phyloP scores from a whole-genome alignment of 2,329 filamentous ascomycete genomes.

The Aspergillus hortae region DNA sequence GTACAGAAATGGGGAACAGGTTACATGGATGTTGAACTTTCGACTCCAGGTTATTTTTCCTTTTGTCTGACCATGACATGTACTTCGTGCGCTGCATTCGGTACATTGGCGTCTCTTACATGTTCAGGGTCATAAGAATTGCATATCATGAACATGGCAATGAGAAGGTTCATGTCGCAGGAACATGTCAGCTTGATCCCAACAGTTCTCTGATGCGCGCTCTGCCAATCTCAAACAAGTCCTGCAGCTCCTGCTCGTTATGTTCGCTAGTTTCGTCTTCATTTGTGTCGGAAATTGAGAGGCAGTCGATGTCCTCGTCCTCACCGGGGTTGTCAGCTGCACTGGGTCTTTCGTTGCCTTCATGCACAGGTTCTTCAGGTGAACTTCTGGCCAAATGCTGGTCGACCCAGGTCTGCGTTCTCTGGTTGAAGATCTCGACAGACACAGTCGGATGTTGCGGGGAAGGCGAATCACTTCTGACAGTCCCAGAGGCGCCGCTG shows the following conservation, averaged over 20 bases:
- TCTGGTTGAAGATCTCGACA: background rate
- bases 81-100: too few species aligned
- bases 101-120: too few species aligned
- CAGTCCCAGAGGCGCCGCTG: background rate
- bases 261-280: too few species aligned
- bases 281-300: too few species aligned
- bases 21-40: too few species aligned
- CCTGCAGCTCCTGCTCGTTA: background rate
- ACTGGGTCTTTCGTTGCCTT: too few species aligned
- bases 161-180: too few species aligned
- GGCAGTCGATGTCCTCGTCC: background rate
- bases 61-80: too few species aligned
- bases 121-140: too few species aligned
- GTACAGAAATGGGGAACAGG: constrained; percentile 13
- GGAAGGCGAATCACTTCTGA: background rate
- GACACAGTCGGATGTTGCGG: background rate
- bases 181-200: background rate
- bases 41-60: too few species aligned
- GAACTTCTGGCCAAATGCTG: background rate
- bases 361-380: background rate
- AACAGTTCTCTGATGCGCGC: background rate
- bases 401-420: background rate
- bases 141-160: too few species aligned
- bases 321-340: too few species aligned
- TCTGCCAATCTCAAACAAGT: background rate